Base-by-base conservation (phyloP, 1,284 basidiomycete genomes). In the Trichosporon faecale region DNA sequence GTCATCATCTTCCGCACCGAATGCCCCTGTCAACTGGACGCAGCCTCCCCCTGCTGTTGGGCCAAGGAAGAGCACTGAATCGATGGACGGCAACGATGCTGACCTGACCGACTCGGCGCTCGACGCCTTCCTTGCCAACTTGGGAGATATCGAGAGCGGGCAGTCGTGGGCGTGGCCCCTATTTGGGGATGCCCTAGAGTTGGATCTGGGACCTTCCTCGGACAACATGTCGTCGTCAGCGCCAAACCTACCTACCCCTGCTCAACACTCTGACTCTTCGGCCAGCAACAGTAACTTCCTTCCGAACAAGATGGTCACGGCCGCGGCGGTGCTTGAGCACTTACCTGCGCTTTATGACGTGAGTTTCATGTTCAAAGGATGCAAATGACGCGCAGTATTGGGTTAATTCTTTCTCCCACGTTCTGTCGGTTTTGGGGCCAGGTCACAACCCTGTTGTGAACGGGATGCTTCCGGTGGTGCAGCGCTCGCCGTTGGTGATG, bases 401-500 rank as follows among this genome's bases (percentile, higher is more conserved):
- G 70, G 73, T 77, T 67, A 76, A 77, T 66, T 76, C 75, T 7
- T 78, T 77, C 64, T 75, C 74, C 14, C 76, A 74, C 27, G 74
- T 78, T 35, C 71, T 78, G 16, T 77, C 76, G 4, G 77, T 78
- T 11, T 73, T 78, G 6, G 76, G 75, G 7, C 76, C 76, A 0
- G 74, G 73, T 0, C 73, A 76, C 27, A 77, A 77, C 68, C 71
- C 74, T 0, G 70, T 75, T 25, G 69, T 74, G 23, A 72, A 75
- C 61, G 71, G 70, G 46, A 72, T 78, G 52, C 49, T 76, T 16
- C 77, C 77, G 0, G 70, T 77, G 9, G 74, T 74, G 5, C 72
- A 74, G 60, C 74, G 71, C 7, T 77, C 76, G 12, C 77, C 75
- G 2, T 64, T 78, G 2, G 73, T 78, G 37, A 72, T 78, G 37